These are phyloP conservation scores for Viridothelium virens DNA, from an alignment of 495 filamentous ascomycete genomes.

Conservation along the genomic window DNA sequence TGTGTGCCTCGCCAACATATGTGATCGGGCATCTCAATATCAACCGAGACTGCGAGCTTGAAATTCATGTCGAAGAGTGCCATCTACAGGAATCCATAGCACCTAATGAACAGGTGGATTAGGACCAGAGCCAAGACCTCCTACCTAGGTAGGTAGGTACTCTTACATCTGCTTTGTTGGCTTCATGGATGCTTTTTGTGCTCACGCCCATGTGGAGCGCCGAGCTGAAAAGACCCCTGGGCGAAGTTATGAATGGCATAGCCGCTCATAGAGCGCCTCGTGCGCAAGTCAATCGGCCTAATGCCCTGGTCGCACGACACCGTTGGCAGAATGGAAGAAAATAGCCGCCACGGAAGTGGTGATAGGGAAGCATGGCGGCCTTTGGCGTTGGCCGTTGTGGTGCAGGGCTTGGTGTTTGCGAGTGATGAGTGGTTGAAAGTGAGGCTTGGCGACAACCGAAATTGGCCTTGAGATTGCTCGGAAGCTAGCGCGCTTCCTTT, in stretches of 20 bases:
- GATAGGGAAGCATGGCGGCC: not conserved
- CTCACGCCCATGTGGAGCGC: too few relatives aligned
- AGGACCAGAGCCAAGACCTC: too few relatives aligned
- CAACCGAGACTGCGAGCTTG: too few relatives aligned
- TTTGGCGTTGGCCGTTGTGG: conserved; percentile 1
- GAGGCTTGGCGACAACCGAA: conserved; percentile 1
- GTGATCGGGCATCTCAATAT: too few relatives aligned
- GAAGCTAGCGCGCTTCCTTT: not conserved
- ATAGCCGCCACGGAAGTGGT: conserved; percentile 1
- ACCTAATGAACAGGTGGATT: too few relatives aligned
- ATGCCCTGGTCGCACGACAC: not conserved
- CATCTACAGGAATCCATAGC: too few relatives aligned
- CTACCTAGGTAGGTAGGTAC: too few relatives aligned
- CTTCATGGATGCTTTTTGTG: too few relatives aligned
- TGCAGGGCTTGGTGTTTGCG: not conserved
- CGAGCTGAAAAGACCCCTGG: not conserved
- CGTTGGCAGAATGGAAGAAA: conserved; percentile 9
- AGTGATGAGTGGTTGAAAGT: not conserved
- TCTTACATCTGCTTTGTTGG: too few relatives aligned
- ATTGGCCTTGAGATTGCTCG: conserved; percentile 5
- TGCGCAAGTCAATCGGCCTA: not conserved
- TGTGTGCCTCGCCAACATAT: too few relatives aligned
- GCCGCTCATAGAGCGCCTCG: not conserved
- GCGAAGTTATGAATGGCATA: not conserved
- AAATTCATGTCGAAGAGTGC: too few relatives aligned